A percentile compares a stretch with the other conserved stretches of the same genome.
phyloP scores from a whole-genome alignment of 352 stramenopile genomes.

The Phytopythium sindhum region DNA sequence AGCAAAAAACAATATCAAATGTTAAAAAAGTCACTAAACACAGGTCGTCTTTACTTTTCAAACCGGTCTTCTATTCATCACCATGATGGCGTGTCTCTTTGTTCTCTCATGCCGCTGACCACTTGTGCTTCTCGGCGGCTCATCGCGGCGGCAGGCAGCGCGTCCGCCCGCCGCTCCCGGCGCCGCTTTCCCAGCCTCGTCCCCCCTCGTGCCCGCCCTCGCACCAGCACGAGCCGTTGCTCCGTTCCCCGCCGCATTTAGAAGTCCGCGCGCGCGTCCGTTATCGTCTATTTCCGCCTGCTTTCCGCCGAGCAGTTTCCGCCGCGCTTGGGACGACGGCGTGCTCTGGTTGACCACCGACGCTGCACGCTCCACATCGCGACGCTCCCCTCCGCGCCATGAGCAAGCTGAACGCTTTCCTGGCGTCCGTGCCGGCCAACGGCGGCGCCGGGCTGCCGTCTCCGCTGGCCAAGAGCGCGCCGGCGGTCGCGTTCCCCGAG shows the following conservation, averaged over 20 bases:
- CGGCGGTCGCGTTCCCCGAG: conserved; percentile 23
- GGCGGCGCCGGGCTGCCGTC: conserved; percentile 20
- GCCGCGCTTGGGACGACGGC: too few relatives aligned
- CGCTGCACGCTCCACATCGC: too few relatives aligned
- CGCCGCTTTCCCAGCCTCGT: too few relatives aligned
- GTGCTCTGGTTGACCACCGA: too few relatives aligned
- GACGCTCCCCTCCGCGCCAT: neutral
- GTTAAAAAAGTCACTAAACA: neutral
- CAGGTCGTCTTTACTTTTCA: neutral
- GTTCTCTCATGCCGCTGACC: too few relatives aligned
- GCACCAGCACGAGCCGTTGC: too few relatives aligned
- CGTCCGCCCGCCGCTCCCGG: too few relatives aligned
- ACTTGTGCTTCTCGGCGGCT: too few relatives aligned
- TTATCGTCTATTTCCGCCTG: neutral
- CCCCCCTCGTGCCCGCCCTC: too few relatives aligned
- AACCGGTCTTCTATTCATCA: neutral
- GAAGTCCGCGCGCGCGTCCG: neutral
- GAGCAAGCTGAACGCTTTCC: conserved; percentile 77
- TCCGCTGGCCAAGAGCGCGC: conserved; percentile 26
- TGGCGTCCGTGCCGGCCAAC: conserved; percentile 67
- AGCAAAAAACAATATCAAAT: neutral
- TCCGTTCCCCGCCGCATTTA: neutral
- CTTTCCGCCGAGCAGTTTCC: neutral
- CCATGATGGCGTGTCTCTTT: too few relatives aligned
- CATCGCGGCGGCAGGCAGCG: too few relatives aligned